Base-by-base conservation (phyloP, 75 land plant genomes). In the Cupressus sempervirens region DNA sequence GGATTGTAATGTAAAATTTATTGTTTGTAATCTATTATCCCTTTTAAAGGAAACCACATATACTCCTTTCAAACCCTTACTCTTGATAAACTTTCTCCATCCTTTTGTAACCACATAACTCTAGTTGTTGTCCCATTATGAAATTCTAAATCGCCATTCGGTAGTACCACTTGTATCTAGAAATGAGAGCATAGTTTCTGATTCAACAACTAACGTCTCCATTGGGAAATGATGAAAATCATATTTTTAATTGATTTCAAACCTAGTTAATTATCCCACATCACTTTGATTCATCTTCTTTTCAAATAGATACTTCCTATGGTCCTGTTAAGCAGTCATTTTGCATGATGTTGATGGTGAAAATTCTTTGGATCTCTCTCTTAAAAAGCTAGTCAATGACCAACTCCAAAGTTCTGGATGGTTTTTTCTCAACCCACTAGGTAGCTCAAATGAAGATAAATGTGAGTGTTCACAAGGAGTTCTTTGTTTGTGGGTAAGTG, bases 1-100 rank as follows among this genome's bases (percentile, higher is more conserved):
- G 4, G 20, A 62, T 7, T 62, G 67, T 20, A 23, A 62, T 23
- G 67, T 62, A 62, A 23, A 62, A 23, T 62, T 23, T 23, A 0
- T 62, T 5, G 67, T 7, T 23, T 62, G 67, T n/a, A 8, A 62
- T 62, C 6, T 62, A 7, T 1, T 10, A 70, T 70, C 35, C 13
- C 76, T 40, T 46, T 88, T 89, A 73, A 94, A 93, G 0, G 86
- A 86, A 13, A 94, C 85, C 2, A 83, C 80, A 82, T 93, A 86
- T 92, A n/a, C n/a, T n/a, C n/a, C n/a, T 48, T 88, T 88, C 53
- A 94, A 82, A 29, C 83, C 56, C 88, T 91, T 93, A 38, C 89
- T 93, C 88, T 90, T 94, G 70, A 94, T 92, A 83, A 93, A 94
- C 16, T 88, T 83, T 83, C 86, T 91, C 94, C 96, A 94, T 41